phyloP scores from a whole-genome alignment of 2,329 filamentous ascomycete species.

The Fusarium succisae region DNA sequence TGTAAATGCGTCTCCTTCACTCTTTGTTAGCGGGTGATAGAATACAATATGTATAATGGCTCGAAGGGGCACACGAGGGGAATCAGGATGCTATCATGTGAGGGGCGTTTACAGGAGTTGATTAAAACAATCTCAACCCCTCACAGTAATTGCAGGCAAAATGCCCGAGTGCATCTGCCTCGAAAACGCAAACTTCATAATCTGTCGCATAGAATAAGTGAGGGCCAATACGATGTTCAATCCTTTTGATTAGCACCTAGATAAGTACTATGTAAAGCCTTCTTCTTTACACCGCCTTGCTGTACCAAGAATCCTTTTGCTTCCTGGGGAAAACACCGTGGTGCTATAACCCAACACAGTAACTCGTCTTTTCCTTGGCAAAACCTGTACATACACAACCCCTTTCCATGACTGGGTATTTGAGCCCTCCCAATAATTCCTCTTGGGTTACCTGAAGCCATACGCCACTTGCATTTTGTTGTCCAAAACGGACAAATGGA shows the following conservation, averaged over 20 bases:
- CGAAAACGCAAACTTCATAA: neutral
- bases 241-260: conserved; percentile 27
- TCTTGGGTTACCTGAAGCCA: conserved; percentile 18
- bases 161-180: neutral
- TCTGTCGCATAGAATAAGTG: neutral
- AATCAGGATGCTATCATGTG: neutral
- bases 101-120: neutral
- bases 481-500: conserved; percentile 36
- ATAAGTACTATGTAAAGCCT: neutral
- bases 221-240: neutral
- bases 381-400: conserved; percentile 10
- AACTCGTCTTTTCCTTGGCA: conserved; percentile 22
- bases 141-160: neutral
- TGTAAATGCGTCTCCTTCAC: conserved; percentile 11
- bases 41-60: neutral
- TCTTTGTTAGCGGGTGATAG: neutral
- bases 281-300: conserved; percentile 6
- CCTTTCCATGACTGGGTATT: conserved; percentile 25
- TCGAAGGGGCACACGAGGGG: neutral
- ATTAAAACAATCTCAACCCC: neutral
- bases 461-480: conserved; percentile 39
- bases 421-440: conserved; percentile 29
- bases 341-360: conserved; percentile 38
- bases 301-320: conserved; percentile 20
- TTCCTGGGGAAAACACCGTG: conserved; percentile 37